Percentiles rank a stretch among this genome's conserved stretches.
Conservation (phyloP, 169 alveolate species). For the Cryptosporidium bovis region DNA sequence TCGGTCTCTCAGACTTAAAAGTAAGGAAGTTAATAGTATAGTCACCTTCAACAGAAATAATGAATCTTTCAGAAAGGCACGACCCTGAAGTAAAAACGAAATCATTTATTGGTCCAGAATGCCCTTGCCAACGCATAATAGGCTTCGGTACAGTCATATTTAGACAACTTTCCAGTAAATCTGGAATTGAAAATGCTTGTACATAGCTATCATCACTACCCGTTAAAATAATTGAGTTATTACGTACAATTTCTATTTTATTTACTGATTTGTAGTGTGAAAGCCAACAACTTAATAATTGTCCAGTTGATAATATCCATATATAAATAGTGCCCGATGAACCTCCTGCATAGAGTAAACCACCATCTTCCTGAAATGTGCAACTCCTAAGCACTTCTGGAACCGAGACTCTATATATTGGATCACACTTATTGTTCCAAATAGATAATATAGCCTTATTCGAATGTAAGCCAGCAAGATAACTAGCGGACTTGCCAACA, state of each 20-base stretch:
- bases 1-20: constrained; percentile 24
- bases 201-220: constrained; percentile 55
- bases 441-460: constrained; percentile 38
- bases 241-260: constrained; percentile 30
- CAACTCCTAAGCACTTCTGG: constrained; percentile 63
- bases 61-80: not conserved
- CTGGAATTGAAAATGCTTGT: constrained; percentile 44
- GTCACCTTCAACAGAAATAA: constrained; percentile 47
- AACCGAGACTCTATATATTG: constrained; percentile 50
- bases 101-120: constrained; percentile 48
- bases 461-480: constrained; percentile 50
- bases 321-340: constrained; percentile 52
- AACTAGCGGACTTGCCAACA: constrained; percentile 26
- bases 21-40: constrained; percentile 34
- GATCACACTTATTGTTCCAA: constrained; percentile 59
- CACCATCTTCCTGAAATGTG: constrained; percentile 67
- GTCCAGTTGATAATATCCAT: constrained; percentile 62
- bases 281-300: constrained; percentile 59
- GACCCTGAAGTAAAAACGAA: not conserved
- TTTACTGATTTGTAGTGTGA: constrained; percentile 37
- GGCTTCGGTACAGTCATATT: constrained; percentile 39
- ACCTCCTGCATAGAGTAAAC: constrained; percentile 71
- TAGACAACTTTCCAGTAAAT: constrained; percentile 26
- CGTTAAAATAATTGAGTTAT: constrained; percentile 33
- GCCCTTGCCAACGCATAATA: constrained; percentile 38